Conservation (phyloP, 2,329 filamentous ascomycete genomes). For the Passalora sequoiae region DNA sequence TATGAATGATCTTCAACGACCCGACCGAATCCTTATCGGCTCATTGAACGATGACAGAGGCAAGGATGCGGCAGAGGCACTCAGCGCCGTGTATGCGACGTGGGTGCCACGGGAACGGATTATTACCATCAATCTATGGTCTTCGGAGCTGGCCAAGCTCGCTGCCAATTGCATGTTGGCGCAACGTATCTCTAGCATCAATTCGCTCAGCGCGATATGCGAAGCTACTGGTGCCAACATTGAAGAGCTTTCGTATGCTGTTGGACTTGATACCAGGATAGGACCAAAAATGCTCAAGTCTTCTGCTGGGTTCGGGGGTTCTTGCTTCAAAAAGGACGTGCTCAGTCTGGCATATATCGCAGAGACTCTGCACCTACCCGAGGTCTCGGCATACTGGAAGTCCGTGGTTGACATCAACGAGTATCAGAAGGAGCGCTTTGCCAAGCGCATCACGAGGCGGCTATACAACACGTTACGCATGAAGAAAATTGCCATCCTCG, state of each 20-base stretch:
- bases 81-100: slow-evolving; percentile 61
- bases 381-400: slow-evolving; percentile 72
- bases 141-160: slow-evolving; percentile 72
- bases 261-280: slow-evolving; percentile 65
- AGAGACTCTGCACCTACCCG: slow-evolving; percentile 61
- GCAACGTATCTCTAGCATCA: slow-evolving; percentile 75
- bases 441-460: slow-evolving; percentile 58
- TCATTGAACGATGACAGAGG: slow-evolving; percentile 58
- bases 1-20: slow-evolving; percentile 62
- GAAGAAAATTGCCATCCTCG: slow-evolving; percentile 67
- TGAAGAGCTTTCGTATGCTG: slow-evolving; percentile 62
- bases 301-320: slow-evolving; percentile 72
- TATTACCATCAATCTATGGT: slow-evolving; percentile 68
- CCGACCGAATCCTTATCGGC: slow-evolving; percentile 71
- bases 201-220: slow-evolving; percentile 74
- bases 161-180: slow-evolving; percentile 76
- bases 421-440: slow-evolving; percentile 65
- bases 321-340: slow-evolving; percentile 78
- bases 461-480: slow-evolving; percentile 64
- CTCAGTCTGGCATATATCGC: slow-evolving; percentile 69
- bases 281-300: slow-evolving; percentile 69
- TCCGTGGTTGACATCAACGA: slow-evolving; percentile 72
- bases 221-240: slow-evolving; percentile 71
- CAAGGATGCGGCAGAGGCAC: slow-evolving; percentile 55
- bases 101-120: slow-evolving; percentile 67